phyloP scores from a whole-genome alignment of 177 flowering plant species.

The Vitis hybrid region DNA sequence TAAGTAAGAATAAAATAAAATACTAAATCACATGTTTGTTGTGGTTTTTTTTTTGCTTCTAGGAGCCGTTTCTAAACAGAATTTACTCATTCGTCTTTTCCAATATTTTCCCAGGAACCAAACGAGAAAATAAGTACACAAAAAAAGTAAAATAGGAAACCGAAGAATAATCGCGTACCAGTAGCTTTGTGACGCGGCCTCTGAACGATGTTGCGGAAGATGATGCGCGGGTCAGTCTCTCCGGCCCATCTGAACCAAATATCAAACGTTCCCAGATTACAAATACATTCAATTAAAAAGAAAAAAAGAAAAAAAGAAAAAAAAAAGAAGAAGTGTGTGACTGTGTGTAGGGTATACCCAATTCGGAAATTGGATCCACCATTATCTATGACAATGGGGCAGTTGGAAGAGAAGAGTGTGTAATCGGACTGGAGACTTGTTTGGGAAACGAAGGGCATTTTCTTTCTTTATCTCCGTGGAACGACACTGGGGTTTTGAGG shows the following conservation, averaged over 20 bases:
- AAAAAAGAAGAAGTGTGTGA: background rate
- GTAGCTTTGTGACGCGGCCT: constrained; percentile 77
- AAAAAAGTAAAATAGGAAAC: background rate
- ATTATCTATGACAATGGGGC: constrained; percentile 78
- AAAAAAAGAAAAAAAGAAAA: background rate
- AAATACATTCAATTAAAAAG: background rate
- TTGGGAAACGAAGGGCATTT: constrained; percentile 54
- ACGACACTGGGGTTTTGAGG: too few species aligned
- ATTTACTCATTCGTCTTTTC: too few species aligned
- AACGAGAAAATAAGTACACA: background rate
- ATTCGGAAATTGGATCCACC: constrained; percentile 79
- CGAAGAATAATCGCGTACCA: constrained; percentile 29
- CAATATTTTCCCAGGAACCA: background rate
- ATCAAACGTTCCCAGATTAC: too few species aligned
- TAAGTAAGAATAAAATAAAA: too few species aligned
- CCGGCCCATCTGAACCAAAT: constrained; percentile 65
- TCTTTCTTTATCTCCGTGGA: constrained; percentile 3
- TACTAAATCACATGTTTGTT: too few species aligned
- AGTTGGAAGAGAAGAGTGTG: constrained; percentile 44
- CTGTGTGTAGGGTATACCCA: constrained; percentile 38
- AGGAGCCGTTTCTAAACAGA: too few species aligned
- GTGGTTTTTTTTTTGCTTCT: too few species aligned
- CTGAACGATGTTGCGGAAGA: constrained; percentile 78
- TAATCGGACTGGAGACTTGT: constrained; percentile 60
- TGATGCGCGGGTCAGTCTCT: constrained; percentile 61